Evolutionary conservation across 2,329 filamentous ascomycete genomes (phyloP).

Genomic region (Ophiostoma triangulosporum): DNA sequence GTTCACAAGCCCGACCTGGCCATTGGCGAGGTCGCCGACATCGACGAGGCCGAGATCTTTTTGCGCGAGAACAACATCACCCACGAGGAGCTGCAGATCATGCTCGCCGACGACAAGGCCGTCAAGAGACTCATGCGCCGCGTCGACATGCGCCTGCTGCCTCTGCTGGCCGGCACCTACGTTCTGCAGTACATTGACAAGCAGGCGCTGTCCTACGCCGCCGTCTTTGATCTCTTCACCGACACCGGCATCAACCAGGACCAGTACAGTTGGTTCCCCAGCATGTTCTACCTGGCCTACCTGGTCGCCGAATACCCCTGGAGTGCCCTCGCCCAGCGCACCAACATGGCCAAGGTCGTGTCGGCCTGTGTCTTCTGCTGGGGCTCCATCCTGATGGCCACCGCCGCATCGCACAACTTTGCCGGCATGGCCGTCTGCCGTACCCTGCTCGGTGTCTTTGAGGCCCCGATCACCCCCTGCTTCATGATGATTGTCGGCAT

Average conservation of each 20-base stretch:
- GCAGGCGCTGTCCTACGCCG: conserved; percentile 3
- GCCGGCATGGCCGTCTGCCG: conserved; percentile 40
- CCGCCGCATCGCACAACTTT: conserved; percentile 39
- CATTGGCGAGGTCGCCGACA: background rate
- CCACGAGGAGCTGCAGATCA: background rate
- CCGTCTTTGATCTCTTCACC: conserved; percentile 1
- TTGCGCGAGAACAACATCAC: conserved; percentile 2
- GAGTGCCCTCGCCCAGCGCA: conserved; percentile 3
- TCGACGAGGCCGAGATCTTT: conserved; percentile 2
- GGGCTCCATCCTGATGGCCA: conserved; percentile 34
- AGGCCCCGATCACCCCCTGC: conserved; percentile 43
- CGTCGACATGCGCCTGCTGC: conserved; percentile 1
- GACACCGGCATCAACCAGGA: background rate
- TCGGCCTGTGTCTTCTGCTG: conserved; percentile 19
- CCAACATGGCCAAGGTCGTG: conserved; percentile 11
- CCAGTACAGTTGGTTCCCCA: conserved; percentile 7
- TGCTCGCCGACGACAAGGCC: conserved; percentile 1
- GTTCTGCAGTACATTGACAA: conserved; percentile 2
- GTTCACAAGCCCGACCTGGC: background rate
- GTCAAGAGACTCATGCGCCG: conserved; percentile 1
- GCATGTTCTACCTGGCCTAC: conserved; percentile 13
- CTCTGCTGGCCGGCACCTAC: background rate
- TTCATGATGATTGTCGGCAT: conserved; percentile 44
- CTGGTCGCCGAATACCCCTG: conserved; percentile 9
- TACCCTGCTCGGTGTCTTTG: conserved; percentile 41